Percentiles rank a stretch among this genome's conserved stretches.
Conservation (phyloP, 1,284 basidiomycete genomes). For the Ceratobasidium sp. region DNA sequence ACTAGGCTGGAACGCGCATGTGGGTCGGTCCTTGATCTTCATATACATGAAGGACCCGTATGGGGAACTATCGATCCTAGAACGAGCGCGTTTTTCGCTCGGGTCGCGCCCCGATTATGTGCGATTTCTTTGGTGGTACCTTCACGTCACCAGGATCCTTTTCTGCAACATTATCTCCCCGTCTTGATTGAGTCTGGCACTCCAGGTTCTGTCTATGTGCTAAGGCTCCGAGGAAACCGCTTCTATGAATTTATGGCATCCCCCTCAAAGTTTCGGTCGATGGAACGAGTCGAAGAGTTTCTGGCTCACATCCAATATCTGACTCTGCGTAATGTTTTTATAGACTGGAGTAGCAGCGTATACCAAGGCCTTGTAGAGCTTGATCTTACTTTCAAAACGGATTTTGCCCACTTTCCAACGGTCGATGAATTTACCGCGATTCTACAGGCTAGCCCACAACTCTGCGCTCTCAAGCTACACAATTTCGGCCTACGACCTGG, state of each 20-base stretch:
- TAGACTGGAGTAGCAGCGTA: not conserved
- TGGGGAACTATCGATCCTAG: too few relatives aligned
- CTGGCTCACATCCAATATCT: not conserved
- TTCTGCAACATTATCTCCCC: too few relatives aligned
- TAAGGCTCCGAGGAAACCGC: not conserved
- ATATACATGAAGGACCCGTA: not conserved
- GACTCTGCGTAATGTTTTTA: not conserved
- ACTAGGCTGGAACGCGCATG: not conserved
- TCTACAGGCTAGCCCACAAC: not conserved
- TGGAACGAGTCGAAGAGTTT: not conserved
- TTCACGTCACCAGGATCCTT: too few relatives aligned
- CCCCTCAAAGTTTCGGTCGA: too few relatives aligned
- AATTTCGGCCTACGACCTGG: too few relatives aligned
- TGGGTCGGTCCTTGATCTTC: not conserved
- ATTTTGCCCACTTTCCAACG: not conserved
- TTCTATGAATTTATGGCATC: not conserved
- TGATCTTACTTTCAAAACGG: not conserved
- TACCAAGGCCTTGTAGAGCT: not conserved
- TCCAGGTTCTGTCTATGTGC: not conserved
- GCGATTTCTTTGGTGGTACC: too few relatives aligned
- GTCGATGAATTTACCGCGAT: not conserved
- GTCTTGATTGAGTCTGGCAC: not conserved
- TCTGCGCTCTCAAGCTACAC: not conserved
- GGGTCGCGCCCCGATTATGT: not conserved
- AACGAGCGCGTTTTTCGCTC: too few relatives aligned